Percentiles rank a stretch among this genome's conserved stretches.
Evolutionary conservation across 1,284 basidiomycete genomes (phyloP).

Genomic region (Megacollybia platyphylla): DNA sequence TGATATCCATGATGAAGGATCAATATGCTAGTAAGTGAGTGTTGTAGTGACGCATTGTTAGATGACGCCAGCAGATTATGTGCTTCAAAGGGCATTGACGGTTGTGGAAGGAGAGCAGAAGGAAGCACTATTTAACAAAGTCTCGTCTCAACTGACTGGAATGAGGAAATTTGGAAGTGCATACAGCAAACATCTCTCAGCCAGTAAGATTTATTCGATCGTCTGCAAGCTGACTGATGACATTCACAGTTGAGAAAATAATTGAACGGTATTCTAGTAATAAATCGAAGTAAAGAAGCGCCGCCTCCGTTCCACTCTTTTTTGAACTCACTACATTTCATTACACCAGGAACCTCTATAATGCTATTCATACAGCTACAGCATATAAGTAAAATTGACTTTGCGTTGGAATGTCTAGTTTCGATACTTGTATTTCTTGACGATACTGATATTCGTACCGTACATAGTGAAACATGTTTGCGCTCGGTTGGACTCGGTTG

Average conservation of each 20-base stretch:
- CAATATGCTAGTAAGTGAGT: conserved; percentile 75
- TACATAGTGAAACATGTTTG: too few relatives aligned
- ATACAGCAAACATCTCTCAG: conserved; percentile 68
- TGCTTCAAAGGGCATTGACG: conserved; percentile 63
- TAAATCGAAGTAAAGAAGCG: background rate
- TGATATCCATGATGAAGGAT: conserved; percentile 82
- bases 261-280: conserved; percentile 30
- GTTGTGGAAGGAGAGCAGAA: conserved; percentile 67
- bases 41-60: conserved; percentile 4
- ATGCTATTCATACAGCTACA: background rate
- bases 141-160: conserved; percentile 53
- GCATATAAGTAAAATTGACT: background rate
- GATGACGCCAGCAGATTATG: conserved; percentile 45
- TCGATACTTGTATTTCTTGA: background rate
- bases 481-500: too few relatives aligned
- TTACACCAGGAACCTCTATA: background rate
- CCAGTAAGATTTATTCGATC: conserved; percentile 39
- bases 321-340: background rate
- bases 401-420: background rate
- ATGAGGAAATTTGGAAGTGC: conserved; percentile 63
- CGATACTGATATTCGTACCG: too few relatives aligned
- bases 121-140: conserved; percentile 45
- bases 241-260: conserved; percentile 49
- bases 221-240: conserved; percentile 2
- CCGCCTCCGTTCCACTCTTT: background rate